phyloP scores from a whole-genome alignment of 164 flowering plant genomes.

The Dillenia suffruticosa region DNA sequence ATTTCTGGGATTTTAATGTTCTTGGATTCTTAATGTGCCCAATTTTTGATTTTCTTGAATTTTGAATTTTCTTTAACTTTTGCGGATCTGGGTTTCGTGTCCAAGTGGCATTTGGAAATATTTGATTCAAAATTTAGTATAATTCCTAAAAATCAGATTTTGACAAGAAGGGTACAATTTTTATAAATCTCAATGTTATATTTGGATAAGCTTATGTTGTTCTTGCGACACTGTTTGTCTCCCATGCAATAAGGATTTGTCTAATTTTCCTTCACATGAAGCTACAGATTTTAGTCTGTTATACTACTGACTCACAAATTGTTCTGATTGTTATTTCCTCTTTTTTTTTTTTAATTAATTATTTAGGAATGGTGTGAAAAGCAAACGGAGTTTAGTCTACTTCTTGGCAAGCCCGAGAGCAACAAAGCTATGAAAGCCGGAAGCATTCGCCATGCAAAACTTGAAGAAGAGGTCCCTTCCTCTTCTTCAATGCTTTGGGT shows the following conservation, averaged over 20 bases:
- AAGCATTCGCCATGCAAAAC: conserved; percentile 57
- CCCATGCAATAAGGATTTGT: no score
- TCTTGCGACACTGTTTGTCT: no score
- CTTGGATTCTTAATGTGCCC: not conserved
- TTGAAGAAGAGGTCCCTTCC: conserved; percentile 72
- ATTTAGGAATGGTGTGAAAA: conserved; percentile 94
- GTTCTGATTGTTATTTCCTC: not conserved
- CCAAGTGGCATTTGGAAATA: not conserved
- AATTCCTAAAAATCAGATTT: no score
- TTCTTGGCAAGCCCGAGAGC: conserved; percentile 30
- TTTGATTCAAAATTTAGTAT: no score
- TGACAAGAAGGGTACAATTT: no score
- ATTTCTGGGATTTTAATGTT: not conserved
- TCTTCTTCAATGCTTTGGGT: not conserved
- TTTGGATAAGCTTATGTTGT: no score
- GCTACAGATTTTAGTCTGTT: no score
- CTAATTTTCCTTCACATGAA: no score
- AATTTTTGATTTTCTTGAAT: not conserved
- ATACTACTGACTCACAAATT: not conserved
- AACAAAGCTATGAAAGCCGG: conserved; percentile 82
- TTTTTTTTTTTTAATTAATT: not conserved
- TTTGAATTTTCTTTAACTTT: not conserved
- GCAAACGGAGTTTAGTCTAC: conserved; percentile 65
- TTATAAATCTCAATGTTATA: no score
- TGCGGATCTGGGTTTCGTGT: not conserved